Percentiles rank a stretch among this genome's conserved stretches.
phyloP scores from a whole-genome alignment of 176 grass and related monocot species.

The Oryza glaberrima region DNA sequence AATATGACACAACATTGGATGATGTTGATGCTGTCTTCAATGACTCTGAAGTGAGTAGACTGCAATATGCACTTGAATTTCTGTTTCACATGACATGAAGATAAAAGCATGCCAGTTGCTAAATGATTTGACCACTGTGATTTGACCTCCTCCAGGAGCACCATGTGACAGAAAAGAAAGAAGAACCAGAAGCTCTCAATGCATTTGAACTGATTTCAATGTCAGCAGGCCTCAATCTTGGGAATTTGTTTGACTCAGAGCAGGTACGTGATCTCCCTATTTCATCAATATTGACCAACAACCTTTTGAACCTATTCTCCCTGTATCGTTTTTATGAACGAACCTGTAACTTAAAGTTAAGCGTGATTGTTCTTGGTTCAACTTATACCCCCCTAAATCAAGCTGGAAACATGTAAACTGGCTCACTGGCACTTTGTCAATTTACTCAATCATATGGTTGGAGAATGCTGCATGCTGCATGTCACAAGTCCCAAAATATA shows the following conservation, averaged over 20 bases:
- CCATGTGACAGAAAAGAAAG: constrained; percentile 83
- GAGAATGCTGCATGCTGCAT: not conserved
- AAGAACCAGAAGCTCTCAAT: constrained; percentile 87
- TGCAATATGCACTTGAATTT: constrained; percentile 10
- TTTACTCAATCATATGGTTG: not conserved
- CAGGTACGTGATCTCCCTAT: constrained; percentile 46
- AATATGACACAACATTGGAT: constrained; percentile 72
- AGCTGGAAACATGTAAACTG: not conserved
- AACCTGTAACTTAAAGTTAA: not conserved
- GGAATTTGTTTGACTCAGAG: constrained; percentile 89
- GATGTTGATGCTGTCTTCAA: constrained; percentile 93
- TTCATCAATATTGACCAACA: constrained; percentile 10
- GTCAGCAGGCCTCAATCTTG: constrained; percentile 87
- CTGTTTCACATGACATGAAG: not conserved
- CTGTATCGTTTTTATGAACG: not conserved
- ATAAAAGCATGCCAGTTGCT: not conserved
- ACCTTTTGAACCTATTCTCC: not conserved
- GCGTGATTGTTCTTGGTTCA: not conserved
- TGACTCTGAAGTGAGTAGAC: constrained; percentile 81
- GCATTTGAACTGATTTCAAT: constrained; percentile 97
- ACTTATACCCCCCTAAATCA: constrained; percentile 8
- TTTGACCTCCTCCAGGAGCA: constrained; percentile 57
- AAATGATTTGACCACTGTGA: constrained; percentile 10
- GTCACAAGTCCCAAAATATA: not conserved
- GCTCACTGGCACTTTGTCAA: not conserved